Percentiles rank a stretch among this genome's conserved stretches.
These are phyloP conservation scores for Sonneratia alba DNA, from an alignment of 345 rosid genomes.

Conservation along the genomic window DNA sequence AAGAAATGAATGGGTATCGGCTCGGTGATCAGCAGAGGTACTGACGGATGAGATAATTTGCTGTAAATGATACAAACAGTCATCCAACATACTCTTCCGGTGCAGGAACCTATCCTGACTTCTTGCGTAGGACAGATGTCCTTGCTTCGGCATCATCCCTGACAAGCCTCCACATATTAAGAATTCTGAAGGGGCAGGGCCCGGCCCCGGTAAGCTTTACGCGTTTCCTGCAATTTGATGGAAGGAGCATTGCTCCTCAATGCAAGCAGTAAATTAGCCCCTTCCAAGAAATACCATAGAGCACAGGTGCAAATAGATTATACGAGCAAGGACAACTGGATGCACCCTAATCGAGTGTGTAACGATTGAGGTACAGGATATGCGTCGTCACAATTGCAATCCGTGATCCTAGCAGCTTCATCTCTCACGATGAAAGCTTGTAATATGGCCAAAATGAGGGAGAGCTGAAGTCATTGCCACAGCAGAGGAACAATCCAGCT, in stretches of 20 bases:
- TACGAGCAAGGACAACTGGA: not conserved
- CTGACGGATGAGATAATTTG: not conserved
- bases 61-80: not conserved
- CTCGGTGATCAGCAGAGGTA: not conserved
- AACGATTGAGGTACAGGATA: conserved; percentile 72
- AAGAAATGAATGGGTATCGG: too few relatives aligned
- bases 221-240: conserved; percentile 35
- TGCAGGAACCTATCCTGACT: conserved; percentile 25
- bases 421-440: conserved; percentile 60
- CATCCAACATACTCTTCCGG: not conserved
- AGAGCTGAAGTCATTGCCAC: conserved; percentile 53
- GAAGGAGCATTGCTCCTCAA: conserved; percentile 34
- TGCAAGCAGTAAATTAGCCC: conserved; percentile 55
- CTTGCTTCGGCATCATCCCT: conserved; percentile 70
- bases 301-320: not conserved
- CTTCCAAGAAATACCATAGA: not conserved
- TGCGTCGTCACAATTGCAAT: conserved; percentile 76
- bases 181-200: conserved; percentile 64
- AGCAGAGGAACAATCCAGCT: conserved; percentile 71
- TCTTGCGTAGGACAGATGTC: conserved; percentile 49
- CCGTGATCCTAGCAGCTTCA: conserved; percentile 75
- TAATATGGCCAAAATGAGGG: conserved; percentile 53
- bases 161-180: conserved; percentile 67
- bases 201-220: conserved; percentile 55
- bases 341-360: conserved; percentile 65